A percentile compares a stretch with the other conserved stretches of the same genome.
Evolutionary conservation across 2,329 filamentous ascomycete species (phyloP).

Genomic region (Pseudogymnoascus sp.): DNA sequence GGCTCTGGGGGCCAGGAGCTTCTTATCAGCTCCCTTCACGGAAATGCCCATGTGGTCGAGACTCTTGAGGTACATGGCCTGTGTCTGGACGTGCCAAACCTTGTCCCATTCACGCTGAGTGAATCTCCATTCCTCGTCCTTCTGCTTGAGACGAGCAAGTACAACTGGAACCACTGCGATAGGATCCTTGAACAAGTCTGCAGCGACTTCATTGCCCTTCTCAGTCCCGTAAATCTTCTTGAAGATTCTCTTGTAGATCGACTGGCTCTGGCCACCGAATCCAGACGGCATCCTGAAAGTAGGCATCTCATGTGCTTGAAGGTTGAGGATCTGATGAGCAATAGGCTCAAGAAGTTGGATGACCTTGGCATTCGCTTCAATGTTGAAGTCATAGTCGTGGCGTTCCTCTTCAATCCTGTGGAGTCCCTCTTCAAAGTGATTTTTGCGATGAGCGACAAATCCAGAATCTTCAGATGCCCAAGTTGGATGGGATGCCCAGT

Average conservation of each 20-base stretch:
- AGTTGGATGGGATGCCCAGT: conserved; percentile 97
- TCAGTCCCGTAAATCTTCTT: conserved; percentile 94
- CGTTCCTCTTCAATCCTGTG: conserved; percentile 97
- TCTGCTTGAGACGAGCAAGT: conserved; percentile 82
- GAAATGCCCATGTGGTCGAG: conserved; percentile 94
- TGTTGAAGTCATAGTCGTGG: conserved; percentile 97
- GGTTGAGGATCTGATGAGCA: conserved; percentile 77
- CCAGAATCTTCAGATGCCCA: conserved; percentile 98
- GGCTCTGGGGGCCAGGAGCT: conserved; percentile 80
- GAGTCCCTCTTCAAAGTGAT: conserved; percentile 84
- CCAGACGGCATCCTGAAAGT: conserved; percentile 72
- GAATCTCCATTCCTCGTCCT: conserved; percentile 95
- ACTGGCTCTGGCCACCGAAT: conserved; percentile 85
- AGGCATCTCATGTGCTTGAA: conserved; percentile 63
- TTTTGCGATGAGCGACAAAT: conserved; percentile 96
- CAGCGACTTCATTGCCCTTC: conserved; percentile 73
- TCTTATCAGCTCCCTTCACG: conserved; percentile 82
- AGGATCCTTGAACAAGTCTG: conserved; percentile 75
- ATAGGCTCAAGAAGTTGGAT: conserved; percentile 94
- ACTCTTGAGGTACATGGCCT: conserved; percentile 90
- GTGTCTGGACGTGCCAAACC: conserved; percentile 93
- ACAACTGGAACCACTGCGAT: conserved; percentile 84
- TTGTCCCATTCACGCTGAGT: conserved; percentile 96
- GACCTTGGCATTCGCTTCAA: conserved; percentile 87
- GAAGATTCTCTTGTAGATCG: conserved; percentile 92